Percentiles rank a stretch among this genome's conserved stretches.
phyloP scores from a whole-genome alignment of 495 filamentous ascomycete genomes.

The Penicillium chermesinum region DNA sequence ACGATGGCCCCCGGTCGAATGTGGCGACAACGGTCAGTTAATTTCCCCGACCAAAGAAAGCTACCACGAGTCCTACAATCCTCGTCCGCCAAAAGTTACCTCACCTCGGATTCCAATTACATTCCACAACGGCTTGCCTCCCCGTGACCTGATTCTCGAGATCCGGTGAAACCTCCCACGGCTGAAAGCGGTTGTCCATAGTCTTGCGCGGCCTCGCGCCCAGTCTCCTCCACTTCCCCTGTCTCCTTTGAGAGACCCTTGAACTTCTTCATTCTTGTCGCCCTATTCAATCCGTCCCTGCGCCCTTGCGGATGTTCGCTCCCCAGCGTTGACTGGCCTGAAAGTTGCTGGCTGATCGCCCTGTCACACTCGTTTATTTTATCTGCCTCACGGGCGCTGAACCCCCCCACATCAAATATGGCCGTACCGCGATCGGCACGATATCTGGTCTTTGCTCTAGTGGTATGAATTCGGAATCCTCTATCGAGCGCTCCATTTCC shows the following conservation, averaged over 20 bases:
- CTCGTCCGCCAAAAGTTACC: too few relatives aligned
- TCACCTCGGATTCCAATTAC: not conserved
- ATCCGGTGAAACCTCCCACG: constrained; percentile 18
- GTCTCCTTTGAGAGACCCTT: not conserved
- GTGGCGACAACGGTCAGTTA: not conserved
- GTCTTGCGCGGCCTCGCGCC: constrained; percentile 21
- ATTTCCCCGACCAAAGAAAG: not conserved
- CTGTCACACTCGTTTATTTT: constrained; percentile 5
- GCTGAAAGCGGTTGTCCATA: constrained; percentile 26
- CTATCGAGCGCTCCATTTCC: too few relatives aligned
- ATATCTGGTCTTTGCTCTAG: constrained; percentile 82
- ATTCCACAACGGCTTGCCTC: not conserved
- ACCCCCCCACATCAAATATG: constrained; percentile 51
- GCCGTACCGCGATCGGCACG: constrained; percentile 67
- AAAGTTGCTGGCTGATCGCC: constrained; percentile 7
- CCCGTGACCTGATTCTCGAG: not conserved
- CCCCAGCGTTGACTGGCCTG: constrained; percentile 9
- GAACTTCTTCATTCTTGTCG: not conserved
- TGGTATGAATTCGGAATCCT: constrained; percentile 46
- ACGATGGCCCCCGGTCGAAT: not conserved
- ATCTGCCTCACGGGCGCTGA: constrained; percentile 5
- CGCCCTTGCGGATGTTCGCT: constrained; percentile 5
- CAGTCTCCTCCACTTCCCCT: not conserved
- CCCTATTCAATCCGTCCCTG: not conserved
- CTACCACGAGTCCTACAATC: too few relatives aligned